Evolutionary conservation across 2,329 filamentous ascomycete genomes (phyloP), one percentile per base, ranked within the genome.

Genomic region (Trichoderma sp.): DNA sequence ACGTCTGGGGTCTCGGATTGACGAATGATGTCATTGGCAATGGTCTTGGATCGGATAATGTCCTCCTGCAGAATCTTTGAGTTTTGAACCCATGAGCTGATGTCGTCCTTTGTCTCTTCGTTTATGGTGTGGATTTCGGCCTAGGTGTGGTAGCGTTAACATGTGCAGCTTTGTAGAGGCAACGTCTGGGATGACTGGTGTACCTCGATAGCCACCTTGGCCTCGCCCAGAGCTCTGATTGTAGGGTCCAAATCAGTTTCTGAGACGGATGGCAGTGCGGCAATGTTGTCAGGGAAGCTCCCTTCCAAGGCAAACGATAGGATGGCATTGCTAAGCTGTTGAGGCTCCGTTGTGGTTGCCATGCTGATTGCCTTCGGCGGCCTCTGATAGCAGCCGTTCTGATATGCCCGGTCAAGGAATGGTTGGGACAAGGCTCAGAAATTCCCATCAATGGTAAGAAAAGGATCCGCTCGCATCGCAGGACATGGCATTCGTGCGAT

Each of bases 21-120:
- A 58, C 90, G 88, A 6, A 95, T 88, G 72, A 98, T 97, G 71
- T 94, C 90, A 77, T 91, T 91, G 26, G 95, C 94, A 43, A 94
- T 90, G 17, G 88, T 87, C 77, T 93, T 91, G 28, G 94, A 95
- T 61, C 89, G 88, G 76, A 93, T 89, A 74, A 98, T 95, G 78
- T 98, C 95, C 73, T 91, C 88, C 80, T 97, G 93, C 8, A 98
- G 88, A 67, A 91, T 89, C 81, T 93, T 93, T 62, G 95, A 94
- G 80, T 96, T 93, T 66, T 86, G 84, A 71, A 97, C 93, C 95
- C 95, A 98, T 66, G 91, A 88, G 78, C 94, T 92, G 65, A 97
- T 92, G 77, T 97, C 92, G 50, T 91, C 88, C 71, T 91, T 92
- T 20, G 90, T 92, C 75, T 94, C 90, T 78, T 90, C 88, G 81